A percentile compares a stretch with the other conserved stretches of the same genome.
Evolutionary conservation across 805 yeast genomes (phyloP).

Genomic region (Starmerella potacharoeniae): DNA sequence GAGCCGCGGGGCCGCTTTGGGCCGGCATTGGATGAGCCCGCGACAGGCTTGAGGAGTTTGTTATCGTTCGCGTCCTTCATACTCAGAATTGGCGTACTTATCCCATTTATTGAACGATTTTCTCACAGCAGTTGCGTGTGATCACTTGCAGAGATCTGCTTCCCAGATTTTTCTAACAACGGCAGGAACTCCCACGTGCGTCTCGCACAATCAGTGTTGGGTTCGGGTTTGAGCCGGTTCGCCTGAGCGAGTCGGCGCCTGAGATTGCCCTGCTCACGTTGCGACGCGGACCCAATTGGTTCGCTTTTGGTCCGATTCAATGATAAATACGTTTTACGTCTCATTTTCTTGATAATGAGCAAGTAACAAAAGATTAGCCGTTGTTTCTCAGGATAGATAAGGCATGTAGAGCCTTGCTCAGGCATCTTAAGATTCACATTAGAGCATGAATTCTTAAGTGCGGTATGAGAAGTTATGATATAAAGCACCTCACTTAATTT

Average conservation of each 20-base stretch:
- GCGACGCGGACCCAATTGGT: too few species aligned
- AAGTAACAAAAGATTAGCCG: too few species aligned
- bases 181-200: neutral
- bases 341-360: too few species aligned
- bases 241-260: neutral
- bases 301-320: too few species aligned
- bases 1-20: constrained; percentile 8
- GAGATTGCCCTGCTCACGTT: too few species aligned
- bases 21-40: neutral
- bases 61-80: constrained; percentile 3
- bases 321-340: too few species aligned
- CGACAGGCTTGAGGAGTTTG: constrained; percentile 2
- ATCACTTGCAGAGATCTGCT: neutral
- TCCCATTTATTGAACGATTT: neutral
- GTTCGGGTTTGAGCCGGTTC: neutral
- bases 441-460: too few species aligned
- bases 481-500: too few species aligned
- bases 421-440: too few species aligned
- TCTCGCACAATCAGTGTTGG: neutral
- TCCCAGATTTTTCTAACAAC: neutral
- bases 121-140: constrained; percentile 1
- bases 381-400: too few species aligned
- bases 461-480: too few species aligned
- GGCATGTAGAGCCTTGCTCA: too few species aligned
- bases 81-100: neutral